Conservation (phyloP, 257 asterid genomes). For the Nicotiana noctiflora region DNA sequence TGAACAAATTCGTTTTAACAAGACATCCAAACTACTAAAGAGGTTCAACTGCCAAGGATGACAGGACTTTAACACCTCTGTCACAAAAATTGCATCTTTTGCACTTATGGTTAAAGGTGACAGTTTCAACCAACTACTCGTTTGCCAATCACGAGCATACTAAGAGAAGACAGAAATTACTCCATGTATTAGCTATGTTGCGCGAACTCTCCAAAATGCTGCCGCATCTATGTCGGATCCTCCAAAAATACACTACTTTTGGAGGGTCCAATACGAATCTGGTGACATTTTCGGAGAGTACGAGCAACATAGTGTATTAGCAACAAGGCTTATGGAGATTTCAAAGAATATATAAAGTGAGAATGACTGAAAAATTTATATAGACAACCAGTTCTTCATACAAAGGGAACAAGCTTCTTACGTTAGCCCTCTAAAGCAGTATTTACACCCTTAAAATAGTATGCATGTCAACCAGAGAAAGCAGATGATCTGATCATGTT, state of each 20-base stretch:
- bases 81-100: not conserved
- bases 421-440: not conserved
- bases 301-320: not conserved
- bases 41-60: not conserved
- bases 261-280: too few species aligned
- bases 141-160: not conserved
- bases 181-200: not conserved
- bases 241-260: too few species aligned
- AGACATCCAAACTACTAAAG: slow-evolving; percentile 1
- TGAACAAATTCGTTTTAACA: not conserved
- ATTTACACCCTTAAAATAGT: not conserved
- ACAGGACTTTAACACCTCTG: not conserved
- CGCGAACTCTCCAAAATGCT: too few species aligned
- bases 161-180: not conserved
- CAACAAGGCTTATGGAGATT: not conserved
- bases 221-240: too few species aligned
- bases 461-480: not conserved
- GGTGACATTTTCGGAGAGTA: too few species aligned
- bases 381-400: not conserved
- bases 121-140: not conserved
- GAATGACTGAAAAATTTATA: not conserved
- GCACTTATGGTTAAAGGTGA: not conserved
- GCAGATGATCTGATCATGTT: not conserved
- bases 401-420: not conserved
- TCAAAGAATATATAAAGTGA: not conserved